Evolutionary conservation across 495 filamentous ascomycete genomes (phyloP), one percentile per base, ranked within the genome.

Genomic region (Xylaria scruposa): DNA sequence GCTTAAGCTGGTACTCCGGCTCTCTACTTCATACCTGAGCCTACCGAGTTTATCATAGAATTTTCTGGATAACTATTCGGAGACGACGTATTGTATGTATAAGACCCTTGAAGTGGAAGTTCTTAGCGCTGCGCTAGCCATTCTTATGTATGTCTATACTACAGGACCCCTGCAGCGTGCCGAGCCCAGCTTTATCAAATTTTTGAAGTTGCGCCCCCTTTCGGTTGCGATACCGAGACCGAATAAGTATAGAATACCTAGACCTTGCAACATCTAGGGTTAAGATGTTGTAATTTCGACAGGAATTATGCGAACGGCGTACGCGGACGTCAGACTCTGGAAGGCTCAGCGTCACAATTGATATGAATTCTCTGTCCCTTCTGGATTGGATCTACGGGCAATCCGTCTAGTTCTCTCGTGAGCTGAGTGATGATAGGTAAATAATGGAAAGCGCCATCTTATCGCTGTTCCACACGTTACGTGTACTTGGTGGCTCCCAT

Each of bases 171-270:
- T 21, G 31, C 38, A n/a, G 8, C 24, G 29, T 13, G 63, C 63
- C 46, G 53, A 66, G 63, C 44, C 63, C 10, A 21, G 17, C 15
- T 51, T 51, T 67, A 66, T 53, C 47, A 67, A 53, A 67, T 51
- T 51, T 31, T 44, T 19, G 33, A 67, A 42, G 24, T 38, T 65
- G 44, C 29, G 47, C 46, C 44, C 29, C 46, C 47, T 38, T 67
- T 53, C 26, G 65, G 49, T 9, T 38, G 9, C 65, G 47, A 56
- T 56, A 44, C 9, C 65, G 65, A 67, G 1, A 26, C 65, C 65
- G 49, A 67, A 7, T 9, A 24, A 66, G 63, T 36, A 31, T 53
- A 66, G 63, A 38, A 19, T 47, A 47, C 33, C 33, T 24, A 0
- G n/a, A 19, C 21, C 12, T 64, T 8, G 63, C 63, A 66, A 66